Percentiles rank a stretch among this genome's conserved stretches.
phyloP scores from a whole-genome alignment of 345 rosid species.

The Mercurialis annua region DNA sequence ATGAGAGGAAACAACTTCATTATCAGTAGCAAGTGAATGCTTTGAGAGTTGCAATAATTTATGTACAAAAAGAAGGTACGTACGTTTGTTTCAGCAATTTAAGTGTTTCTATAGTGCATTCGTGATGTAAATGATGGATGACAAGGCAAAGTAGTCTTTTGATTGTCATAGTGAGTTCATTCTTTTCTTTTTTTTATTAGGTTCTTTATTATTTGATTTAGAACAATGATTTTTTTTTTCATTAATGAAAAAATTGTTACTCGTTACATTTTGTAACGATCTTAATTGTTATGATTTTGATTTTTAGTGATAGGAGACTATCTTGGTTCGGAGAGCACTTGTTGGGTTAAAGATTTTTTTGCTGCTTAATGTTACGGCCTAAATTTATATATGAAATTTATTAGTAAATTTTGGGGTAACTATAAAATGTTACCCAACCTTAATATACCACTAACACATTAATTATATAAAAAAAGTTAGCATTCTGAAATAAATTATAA shows the following conservation, averaged over 20 bases:
- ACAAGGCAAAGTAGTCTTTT: constrained; percentile 12
- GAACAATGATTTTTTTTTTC: constrained; percentile 4
- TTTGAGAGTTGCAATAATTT: not conserved
- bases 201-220: constrained; percentile 16
- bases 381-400: no score
- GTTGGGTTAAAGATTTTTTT: no score
- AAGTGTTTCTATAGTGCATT: constrained; percentile 10
- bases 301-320: no score
- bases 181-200: constrained; percentile 10
- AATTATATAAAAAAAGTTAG: no score
- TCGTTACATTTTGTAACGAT: not conserved
- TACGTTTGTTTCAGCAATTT: constrained; percentile 3
- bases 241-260: constrained; percentile 6
- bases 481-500: no score
- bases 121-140: constrained; percentile 22
- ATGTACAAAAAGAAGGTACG: constrained; percentile 6
- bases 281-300: not conserved
- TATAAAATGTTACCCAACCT: no score
- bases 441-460: no score
- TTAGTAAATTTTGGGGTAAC: no score
- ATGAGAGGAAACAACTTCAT: constrained; percentile 19
- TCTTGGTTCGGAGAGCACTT: no score
- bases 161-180: constrained; percentile 13
- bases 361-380: no score
- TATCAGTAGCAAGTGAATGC: not conserved